A percentile compares a stretch with the other conserved stretches of the same genome.
Conservation (phyloP, 1,284 basidiomycete species). For the Blastosporella zonata region DNA sequence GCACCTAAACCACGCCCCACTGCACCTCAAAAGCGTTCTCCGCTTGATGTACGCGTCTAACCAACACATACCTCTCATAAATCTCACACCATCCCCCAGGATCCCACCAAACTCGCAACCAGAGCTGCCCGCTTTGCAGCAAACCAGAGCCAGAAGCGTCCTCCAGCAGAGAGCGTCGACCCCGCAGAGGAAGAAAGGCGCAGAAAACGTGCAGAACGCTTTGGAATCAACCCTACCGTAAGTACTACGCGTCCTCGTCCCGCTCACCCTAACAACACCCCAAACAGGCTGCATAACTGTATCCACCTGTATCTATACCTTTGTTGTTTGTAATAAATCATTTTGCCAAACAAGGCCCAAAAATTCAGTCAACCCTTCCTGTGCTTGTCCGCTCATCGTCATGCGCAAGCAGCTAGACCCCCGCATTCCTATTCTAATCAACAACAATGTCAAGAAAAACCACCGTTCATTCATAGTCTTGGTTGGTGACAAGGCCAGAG, state of each 20-base stretch:
- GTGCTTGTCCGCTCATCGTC: neutral
- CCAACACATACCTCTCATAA: neutral
- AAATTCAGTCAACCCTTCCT: neutral
- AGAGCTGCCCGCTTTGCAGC: conserved; percentile 54
- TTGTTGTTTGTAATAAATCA: conserved; percentile 8
- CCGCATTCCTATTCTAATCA: conserved; percentile 89
- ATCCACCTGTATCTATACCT: neutral
- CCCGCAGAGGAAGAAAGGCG: conserved; percentile 56
- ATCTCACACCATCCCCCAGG: conserved; percentile 30
- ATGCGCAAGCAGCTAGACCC: conserved; percentile 87
- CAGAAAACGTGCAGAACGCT: conserved; percentile 62
- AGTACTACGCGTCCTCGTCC: conserved; percentile 1
- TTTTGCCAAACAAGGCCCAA: conserved; percentile 9
- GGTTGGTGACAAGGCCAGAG: conserved; percentile 92
- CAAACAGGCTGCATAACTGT: conserved; percentile 4
- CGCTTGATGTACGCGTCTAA: conserved; percentile 6
- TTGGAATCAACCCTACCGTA: conserved; percentile 31
- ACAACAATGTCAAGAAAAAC: conserved; percentile 90
- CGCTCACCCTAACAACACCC: neutral
- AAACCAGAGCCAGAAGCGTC: conserved; percentile 39
- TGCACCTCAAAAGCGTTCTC: conserved; percentile 12
- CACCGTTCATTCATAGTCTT: conserved; percentile 96
- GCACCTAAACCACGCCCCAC: conserved; percentile 24
- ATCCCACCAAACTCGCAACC: conserved; percentile 43
- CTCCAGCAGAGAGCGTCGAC: conserved; percentile 43